phyloP scores from a whole-genome alignment of 139 green algal genomes.

The Pleodorina starrii region DNA sequence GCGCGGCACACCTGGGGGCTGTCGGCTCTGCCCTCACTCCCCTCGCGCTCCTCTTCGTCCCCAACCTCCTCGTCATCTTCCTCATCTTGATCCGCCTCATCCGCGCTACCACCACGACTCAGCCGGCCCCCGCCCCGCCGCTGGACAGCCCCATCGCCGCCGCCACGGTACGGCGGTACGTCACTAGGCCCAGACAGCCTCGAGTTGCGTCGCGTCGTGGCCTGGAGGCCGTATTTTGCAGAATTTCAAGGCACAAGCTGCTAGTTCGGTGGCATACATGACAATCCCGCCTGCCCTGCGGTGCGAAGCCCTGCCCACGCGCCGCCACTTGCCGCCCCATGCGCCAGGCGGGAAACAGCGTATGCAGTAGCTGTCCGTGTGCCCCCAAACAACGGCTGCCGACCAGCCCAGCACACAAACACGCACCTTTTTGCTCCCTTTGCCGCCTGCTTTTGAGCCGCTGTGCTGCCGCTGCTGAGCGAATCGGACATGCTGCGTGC shows the following conservation, averaged over 20 bases:
- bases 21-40: background rate
- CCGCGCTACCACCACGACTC: no score
- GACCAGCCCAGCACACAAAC: no score
- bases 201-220: background rate
- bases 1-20: slow-evolving; percentile 2
- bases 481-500: background rate
- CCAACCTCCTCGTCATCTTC: background rate
- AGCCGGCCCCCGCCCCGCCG: background rate
- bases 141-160: no score
- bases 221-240: no score
- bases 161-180: background rate
- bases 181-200: background rate
- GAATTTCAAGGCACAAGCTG: no score
- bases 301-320: no score
- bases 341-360: no score
- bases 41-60: background rate
- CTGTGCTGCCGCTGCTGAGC: slow-evolving; percentile 5
- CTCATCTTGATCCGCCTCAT: background rate
- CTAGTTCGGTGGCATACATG: no score
- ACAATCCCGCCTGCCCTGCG: no score
- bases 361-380: no score
- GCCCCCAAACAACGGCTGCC: no score
- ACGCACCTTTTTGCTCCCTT: background rate
- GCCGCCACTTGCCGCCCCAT: no score
- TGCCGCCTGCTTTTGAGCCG: background rate